A percentile compares a stretch with the other conserved stretches of the same genome.
Conservation (phyloP, 306 rosid genomes). For the Vigna reflexopilosa region DNA sequence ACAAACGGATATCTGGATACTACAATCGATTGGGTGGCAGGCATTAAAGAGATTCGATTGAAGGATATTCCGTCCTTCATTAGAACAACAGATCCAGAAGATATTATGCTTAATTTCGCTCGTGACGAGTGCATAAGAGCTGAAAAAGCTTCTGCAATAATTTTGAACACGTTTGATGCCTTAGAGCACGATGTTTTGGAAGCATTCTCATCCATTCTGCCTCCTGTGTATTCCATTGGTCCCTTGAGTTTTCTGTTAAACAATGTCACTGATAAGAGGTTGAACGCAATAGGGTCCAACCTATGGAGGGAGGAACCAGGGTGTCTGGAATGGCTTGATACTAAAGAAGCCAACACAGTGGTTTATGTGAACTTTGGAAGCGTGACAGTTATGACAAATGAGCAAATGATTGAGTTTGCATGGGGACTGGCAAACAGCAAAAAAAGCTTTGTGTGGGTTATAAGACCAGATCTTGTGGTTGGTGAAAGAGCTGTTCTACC, state of each 20-base stretch:
- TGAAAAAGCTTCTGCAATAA: slow-evolving; percentile 55
- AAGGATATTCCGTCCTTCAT: slow-evolving; percentile 65
- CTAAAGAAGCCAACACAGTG: slow-evolving; percentile 47
- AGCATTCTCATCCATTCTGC: slow-evolving; percentile 47
- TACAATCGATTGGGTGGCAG: slow-evolving; percentile 64
- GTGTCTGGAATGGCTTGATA: slow-evolving; percentile 67
- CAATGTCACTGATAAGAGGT: slow-evolving; percentile 26
- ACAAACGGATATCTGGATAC: slow-evolving; percentile 69
- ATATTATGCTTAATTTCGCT: slow-evolving; percentile 36
- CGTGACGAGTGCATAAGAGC: slow-evolving; percentile 42
- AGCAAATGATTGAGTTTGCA: slow-evolving; percentile 65
- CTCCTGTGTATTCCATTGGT: slow-evolving; percentile 69
- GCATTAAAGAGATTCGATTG: slow-evolving; percentile 59
- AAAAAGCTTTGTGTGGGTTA: slow-evolving; percentile 58
- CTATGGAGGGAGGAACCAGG: slow-evolving; percentile 72
- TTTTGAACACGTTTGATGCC: slow-evolving; percentile 66
- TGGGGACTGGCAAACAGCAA: slow-evolving; percentile 77
- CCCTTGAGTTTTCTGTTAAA: slow-evolving; percentile 50
- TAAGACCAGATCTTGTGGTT: slow-evolving; percentile 62
- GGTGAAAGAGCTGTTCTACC: slow-evolving; percentile 54
- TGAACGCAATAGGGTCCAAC: slow-evolving; percentile 56
- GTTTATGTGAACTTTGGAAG: slow-evolving; percentile 84
- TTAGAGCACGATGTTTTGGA: slow-evolving; percentile 55
- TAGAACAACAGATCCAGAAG: slow-evolving; percentile 63
- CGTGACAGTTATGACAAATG: slow-evolving; percentile 61